These are phyloP conservation scores for Aureobasidium sp. DNA, from an alignment of 2,329 filamentous ascomycete species.

Conservation along the genomic window DNA sequence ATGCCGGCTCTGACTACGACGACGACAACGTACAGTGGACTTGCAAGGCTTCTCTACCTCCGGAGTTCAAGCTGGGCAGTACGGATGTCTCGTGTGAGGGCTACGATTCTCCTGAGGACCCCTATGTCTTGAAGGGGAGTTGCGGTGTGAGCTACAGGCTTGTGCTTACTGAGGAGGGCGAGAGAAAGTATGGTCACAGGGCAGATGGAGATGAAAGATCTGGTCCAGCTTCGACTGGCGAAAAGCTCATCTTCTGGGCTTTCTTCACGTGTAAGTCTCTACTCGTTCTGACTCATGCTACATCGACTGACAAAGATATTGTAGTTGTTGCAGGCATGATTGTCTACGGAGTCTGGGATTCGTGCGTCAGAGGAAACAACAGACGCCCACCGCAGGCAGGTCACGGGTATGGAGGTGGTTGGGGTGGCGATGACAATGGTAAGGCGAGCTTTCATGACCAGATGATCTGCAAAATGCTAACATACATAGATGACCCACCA, in stretches of 20 bases:
- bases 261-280: conserved; percentile 44
- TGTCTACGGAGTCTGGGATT: conserved; percentile 22
- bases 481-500: conserved; percentile 38
- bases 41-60: conserved; percentile 58
- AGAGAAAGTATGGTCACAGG: conserved; percentile 56
- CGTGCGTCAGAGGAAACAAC: conserved; percentile 13
- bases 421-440: conserved; percentile 34
- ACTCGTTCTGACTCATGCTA: background rate
- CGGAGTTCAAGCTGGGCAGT: conserved; percentile 64
- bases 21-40: conserved; percentile 83
- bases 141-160: conserved; percentile 88
- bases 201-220: conserved; percentile 8
- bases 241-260: conserved; percentile 46
- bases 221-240: background rate
- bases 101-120: conserved; percentile 66
- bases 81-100: conserved; percentile 94
- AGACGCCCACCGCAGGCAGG: conserved; percentile 21
- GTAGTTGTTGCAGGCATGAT: conserved; percentile 22
- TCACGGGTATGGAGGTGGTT: conserved; percentile 32
- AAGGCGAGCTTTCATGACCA: background rate
- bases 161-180: conserved; percentile 66
- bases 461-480: background rate
- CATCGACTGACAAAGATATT: background rate
- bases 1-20: conserved; percentile 72
- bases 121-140: conserved; percentile 81